Percentiles rank a stretch among this genome's conserved stretches.
phyloP scores from a whole-genome alignment of 805 yeast species.

The Ogataea pini region DNA sequence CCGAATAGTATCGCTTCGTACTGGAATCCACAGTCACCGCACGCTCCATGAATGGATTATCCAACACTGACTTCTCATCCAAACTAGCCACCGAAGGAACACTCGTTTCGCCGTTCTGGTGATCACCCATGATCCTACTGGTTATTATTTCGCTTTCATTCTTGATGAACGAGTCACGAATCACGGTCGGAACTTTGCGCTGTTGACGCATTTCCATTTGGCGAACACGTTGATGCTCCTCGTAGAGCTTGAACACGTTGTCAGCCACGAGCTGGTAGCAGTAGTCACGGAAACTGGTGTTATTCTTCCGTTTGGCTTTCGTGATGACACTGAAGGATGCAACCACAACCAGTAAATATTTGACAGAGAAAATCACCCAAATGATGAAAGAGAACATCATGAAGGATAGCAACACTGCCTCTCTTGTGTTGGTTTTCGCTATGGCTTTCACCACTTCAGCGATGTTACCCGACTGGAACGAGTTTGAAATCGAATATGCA shows the following conservation, averaged over 20 bases:
- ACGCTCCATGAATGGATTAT: conserved; percentile 3
- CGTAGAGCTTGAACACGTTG: conserved; percentile 30
- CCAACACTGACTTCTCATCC: not conserved
- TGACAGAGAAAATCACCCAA: conserved; percentile 62
- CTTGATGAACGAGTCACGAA: conserved; percentile 1
- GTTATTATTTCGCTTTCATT: not conserved
- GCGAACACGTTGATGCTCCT: conserved; percentile 23
- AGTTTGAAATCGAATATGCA: conserved; percentile 50
- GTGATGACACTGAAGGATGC: conserved; percentile 26
- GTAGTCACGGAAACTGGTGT: conserved; percentile 21
- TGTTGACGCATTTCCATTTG: conserved; percentile 15
- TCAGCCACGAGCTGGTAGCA: conserved; percentile 31
- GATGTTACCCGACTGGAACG: conserved; percentile 40
- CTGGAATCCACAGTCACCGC: not conserved
- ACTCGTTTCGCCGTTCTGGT: not conserved
- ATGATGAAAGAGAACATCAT: conserved; percentile 75
- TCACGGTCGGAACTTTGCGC: conserved; percentile 21
- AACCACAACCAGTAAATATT: conserved; percentile 25
- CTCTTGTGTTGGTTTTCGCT: conserved; percentile 60
- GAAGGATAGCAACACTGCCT: conserved; percentile 71
- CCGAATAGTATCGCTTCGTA: not conserved
- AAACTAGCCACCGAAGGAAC: not conserved
- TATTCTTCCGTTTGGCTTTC: conserved; percentile 8
- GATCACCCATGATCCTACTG: not conserved
- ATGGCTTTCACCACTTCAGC: conserved; percentile 52